Evolutionary conservation across 2,329 filamentous ascomycete genomes (phyloP).

Genomic region (Aspergillus pseudotamarii): DNA sequence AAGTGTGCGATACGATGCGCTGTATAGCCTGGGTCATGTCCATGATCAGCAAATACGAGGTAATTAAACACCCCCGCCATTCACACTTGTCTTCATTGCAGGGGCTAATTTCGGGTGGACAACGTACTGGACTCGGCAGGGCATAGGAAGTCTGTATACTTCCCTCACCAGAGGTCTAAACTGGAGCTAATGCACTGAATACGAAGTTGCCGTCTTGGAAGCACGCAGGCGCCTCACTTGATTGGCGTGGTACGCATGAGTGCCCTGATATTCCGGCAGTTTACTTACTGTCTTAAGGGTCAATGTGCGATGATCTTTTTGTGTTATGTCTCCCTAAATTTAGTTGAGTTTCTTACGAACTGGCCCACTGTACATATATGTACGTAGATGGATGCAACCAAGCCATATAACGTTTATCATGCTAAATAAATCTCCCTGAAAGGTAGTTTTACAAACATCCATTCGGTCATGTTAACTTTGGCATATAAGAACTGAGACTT

Average conservation of each 20-base stretch:
- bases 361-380: too few relatives aligned
- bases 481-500: neutral
- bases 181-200: constrained; percentile 36
- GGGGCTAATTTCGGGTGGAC: neutral
- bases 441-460: too few relatives aligned
- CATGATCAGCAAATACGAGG: neutral
- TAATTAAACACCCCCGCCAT: neutral
- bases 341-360: neutral
- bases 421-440: neutral
- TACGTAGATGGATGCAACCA: neutral
- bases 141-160: neutral
- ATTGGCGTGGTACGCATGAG: neutral
- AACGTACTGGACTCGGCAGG: neutral
- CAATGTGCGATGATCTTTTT: neutral
- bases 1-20: neutral
- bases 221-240: neutral
- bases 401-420: neutral
- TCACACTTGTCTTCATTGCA: neutral
- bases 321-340: neutral
- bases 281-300: neutral
- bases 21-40: neutral
- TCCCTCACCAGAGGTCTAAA: constrained; percentile 44
- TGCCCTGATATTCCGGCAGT: neutral
- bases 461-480: too few relatives aligned
- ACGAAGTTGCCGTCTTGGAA: constrained; percentile 3